Percentiles rank a stretch among this genome's conserved stretches.
Evolutionary conservation across 2,329 filamentous ascomycete genomes (phyloP).

Genomic region (Fusarium albidum): DNA sequence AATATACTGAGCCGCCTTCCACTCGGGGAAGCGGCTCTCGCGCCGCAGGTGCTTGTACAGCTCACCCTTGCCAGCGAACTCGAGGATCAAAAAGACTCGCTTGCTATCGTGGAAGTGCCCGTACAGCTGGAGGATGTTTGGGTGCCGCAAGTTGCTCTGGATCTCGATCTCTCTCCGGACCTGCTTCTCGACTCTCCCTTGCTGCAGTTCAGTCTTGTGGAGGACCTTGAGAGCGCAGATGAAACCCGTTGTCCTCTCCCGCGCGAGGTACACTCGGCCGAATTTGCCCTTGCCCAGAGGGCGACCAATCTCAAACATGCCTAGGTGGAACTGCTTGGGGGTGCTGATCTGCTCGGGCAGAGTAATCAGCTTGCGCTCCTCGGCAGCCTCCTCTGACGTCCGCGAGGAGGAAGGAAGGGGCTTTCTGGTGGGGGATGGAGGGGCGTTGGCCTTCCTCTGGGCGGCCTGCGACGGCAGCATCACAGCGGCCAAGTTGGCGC

Average conservation of each 20-base stretch:
- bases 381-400: slow-evolving; percentile 57
- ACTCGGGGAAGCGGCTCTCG: slow-evolving; percentile 82
- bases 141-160: slow-evolving; percentile 84
- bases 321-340: slow-evolving; percentile 79
- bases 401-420: slow-evolving; percentile 52
- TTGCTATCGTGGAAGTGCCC: slow-evolving; percentile 91
- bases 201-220: slow-evolving; percentile 82
- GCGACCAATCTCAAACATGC: slow-evolving; percentile 94
- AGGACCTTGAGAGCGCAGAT: slow-evolving; percentile 87
- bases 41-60: slow-evolving; percentile 85
- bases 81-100: slow-evolving; percentile 85
- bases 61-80: slow-evolving; percentile 86
- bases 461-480: slow-evolving; percentile 73
- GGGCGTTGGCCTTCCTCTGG: slow-evolving; percentile 58
- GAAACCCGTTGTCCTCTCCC: slow-evolving; percentile 79
- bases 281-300: slow-evolving; percentile 90
- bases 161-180: slow-evolving; percentile 89
- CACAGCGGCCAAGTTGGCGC: slow-evolving; percentile 70
- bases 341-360: slow-evolving; percentile 65
- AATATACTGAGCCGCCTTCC: slow-evolving; percentile 85
- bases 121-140: slow-evolving; percentile 82
- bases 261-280: slow-evolving; percentile 83
- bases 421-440: slow-evolving; percentile 63
- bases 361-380: slow-evolving; percentile 60
- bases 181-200: slow-evolving; percentile 82